phyloP scores from a whole-genome alignment of 768 basidiomycete species.

The Mycena chlorophos region DNA sequence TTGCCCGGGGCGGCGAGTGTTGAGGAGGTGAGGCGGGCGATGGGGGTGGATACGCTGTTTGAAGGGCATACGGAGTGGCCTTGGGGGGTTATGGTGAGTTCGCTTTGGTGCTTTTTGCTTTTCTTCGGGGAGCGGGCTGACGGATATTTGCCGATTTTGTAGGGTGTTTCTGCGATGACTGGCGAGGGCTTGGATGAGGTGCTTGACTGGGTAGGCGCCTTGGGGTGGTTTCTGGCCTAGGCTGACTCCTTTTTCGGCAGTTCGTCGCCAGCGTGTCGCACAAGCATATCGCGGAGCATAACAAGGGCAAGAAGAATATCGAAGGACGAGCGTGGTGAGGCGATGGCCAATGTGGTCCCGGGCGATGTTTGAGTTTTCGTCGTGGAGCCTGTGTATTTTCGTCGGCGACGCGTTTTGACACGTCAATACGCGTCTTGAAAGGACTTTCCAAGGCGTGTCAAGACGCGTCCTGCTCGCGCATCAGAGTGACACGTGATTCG shows the following conservation, averaged over 20 bases:
- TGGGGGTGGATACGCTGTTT: slow-evolving; percentile 1
- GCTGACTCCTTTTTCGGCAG: neutral
- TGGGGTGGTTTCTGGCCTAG: neutral
- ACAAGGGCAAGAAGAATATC: neutral
- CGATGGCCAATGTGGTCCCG: no score
- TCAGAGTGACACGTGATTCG: no score
- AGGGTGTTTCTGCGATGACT: slow-evolving; percentile 8
- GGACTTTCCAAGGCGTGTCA: no score
- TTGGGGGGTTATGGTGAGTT: slow-evolving; percentile 4
- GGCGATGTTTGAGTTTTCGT: no score
- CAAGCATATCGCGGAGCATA: neutral
- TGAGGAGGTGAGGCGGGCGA: neutral
- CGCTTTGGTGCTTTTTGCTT: neutral
- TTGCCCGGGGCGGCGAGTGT: neutral
- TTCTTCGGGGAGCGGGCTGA: neutral
- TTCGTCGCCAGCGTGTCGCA: slow-evolving; percentile 1
- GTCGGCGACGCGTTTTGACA: no score
- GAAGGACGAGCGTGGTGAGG: neutral
- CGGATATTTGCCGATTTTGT: neutral
- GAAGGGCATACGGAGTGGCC: neutral
- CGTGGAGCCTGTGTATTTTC: no score
- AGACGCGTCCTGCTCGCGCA: no score
- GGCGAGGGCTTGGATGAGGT: slow-evolving; percentile 5
- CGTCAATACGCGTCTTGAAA: no score
- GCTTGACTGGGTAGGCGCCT: slow-evolving; percentile 4